Evolutionary conservation across 2,329 filamentous ascomycete species (phyloP).

Genomic region (Lecanosticta acicola): DNA sequence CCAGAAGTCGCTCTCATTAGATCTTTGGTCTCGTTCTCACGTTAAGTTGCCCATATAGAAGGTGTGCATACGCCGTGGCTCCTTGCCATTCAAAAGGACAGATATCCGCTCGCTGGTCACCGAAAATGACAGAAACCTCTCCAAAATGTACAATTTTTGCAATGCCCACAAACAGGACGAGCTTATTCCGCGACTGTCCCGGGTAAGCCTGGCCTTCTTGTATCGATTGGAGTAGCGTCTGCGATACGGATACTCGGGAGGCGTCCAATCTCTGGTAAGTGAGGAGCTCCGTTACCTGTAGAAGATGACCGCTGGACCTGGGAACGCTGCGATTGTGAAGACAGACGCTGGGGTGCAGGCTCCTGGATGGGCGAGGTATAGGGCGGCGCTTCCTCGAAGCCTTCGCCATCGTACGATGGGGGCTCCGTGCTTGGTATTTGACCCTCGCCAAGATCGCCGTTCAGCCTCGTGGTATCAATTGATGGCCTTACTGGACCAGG

Average conservation of each 20-base stretch:
- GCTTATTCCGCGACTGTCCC: slow-evolving; percentile 11
- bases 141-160: not conserved
- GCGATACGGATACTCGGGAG: slow-evolving; percentile 43
- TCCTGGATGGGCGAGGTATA: slow-evolving; percentile 39
- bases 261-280: slow-evolving; percentile 37
- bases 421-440: slow-evolving; percentile 30
- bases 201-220: slow-evolving; percentile 10
- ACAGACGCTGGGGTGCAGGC: slow-evolving; percentile 14
- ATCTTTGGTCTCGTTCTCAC: slow-evolving; percentile 14
- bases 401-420: slow-evolving; percentile 32
- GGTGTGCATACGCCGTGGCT: too few relatives aligned
- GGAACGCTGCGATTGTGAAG: slow-evolving; percentile 5
- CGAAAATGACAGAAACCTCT: too few relatives aligned
- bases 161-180: not conserved
- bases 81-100: not conserved
- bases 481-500: slow-evolving; percentile 21
- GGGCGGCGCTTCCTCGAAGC: slow-evolving; percentile 44
- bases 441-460: slow-evolving; percentile 27
- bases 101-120: slow-evolving; percentile 2
- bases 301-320: slow-evolving; percentile 2
- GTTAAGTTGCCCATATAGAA: too few relatives aligned
- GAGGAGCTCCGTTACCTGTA: slow-evolving; percentile 19
- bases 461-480: slow-evolving; percentile 23
- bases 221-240: slow-evolving; percentile 31
- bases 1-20: slow-evolving; percentile 15